Evolutionary conservation across 1,139 yeast genomes (phyloP).

Genomic region (Zygosaccharomyces sapae): DNA sequence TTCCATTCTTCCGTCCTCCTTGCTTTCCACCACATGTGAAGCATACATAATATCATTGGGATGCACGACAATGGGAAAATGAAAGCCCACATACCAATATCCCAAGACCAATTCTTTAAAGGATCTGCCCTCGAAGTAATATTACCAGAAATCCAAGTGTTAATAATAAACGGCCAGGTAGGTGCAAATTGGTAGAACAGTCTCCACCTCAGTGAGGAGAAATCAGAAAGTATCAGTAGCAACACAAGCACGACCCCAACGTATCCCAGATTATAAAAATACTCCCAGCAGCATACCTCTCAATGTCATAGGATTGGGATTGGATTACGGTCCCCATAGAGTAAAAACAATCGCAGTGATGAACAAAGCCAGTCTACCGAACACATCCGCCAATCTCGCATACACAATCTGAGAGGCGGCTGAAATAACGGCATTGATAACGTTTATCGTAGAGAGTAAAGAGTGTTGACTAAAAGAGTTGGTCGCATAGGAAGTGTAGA

Average conservation of each 20-base stretch:
- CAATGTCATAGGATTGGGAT: constrained; percentile 57
- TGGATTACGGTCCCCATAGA: constrained; percentile 64
- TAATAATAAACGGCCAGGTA: constrained; percentile 63
- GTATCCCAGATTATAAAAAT: constrained; percentile 62
- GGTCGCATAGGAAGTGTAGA: constrained; percentile 52
- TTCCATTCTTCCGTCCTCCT: constrained; percentile 45
- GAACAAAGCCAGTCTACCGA: constrained; percentile 59
- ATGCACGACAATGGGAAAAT: constrained; percentile 58
- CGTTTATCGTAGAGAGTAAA: constrained; percentile 55
- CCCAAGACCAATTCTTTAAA: constrained; percentile 54
- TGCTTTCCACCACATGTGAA: constrained; percentile 54
- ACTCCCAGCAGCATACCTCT: constrained; percentile 65
- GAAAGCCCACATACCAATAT: constrained; percentile 72
- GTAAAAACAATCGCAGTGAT: constrained; percentile 53
- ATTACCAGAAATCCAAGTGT: constrained; percentile 67
- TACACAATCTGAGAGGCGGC: constrained; percentile 60
- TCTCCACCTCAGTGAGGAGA: constrained; percentile 65
- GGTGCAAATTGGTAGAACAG: constrained; percentile 57
- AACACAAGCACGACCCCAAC: constrained; percentile 55
- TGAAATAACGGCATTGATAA: constrained; percentile 52
- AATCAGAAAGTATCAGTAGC: constrained; percentile 57
- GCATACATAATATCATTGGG: constrained; percentile 50
- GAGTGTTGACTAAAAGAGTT: constrained; percentile 52
- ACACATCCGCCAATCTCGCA: constrained; percentile 62
- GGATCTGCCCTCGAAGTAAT: constrained; percentile 40